A percentile compares a stretch with the other conserved stretches of the same genome.
Conservation (phyloP, 192 early-diverging fungal species). For the Phlyctochytrium planicorne region DNA sequence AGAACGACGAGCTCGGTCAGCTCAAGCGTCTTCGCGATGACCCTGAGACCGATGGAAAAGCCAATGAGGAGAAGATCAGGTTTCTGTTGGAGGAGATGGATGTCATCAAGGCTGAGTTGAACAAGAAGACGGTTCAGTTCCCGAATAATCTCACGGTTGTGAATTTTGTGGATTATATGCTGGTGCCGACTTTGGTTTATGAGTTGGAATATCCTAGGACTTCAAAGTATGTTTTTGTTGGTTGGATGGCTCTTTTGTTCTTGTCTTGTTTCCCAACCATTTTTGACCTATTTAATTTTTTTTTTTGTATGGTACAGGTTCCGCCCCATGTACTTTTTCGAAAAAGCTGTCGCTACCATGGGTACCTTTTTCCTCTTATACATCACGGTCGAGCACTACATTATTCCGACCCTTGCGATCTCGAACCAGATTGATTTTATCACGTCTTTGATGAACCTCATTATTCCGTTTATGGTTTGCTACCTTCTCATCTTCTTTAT, state of each 20-base stretch:
- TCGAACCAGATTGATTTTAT: conserved; percentile 58
- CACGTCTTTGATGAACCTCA: conserved; percentile 58
- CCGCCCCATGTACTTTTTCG: conserved; percentile 82
- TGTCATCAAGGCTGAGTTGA: conserved; percentile 23
- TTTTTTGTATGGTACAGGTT: conserved; percentile 50
- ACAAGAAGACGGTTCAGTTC: conserved; percentile 53
- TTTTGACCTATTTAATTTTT: no score
- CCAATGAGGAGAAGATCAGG: conserved; percentile 28
- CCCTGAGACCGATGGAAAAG: not conserved
- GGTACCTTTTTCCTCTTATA: conserved; percentile 81
- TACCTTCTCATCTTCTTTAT: conserved; percentile 92
- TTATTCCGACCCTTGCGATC: conserved; percentile 74
- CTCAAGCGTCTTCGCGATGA: not conserved
- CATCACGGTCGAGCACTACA: conserved; percentile 83
- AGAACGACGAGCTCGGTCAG: conserved; percentile 22
- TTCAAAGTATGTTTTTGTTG: conserved; percentile 49
- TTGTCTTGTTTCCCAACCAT: not conserved
- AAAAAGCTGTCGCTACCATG: conserved; percentile 74
- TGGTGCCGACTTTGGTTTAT: conserved; percentile 90
- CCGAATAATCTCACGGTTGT: conserved; percentile 76
- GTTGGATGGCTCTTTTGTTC: not conserved
- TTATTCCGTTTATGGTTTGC: conserved; percentile 88
- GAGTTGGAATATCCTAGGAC: conserved; percentile 92
- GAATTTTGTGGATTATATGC: conserved; percentile 86
- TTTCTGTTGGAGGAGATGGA: conserved; percentile 46